A percentile compares a stretch with the other conserved stretches of the same genome.
phyloP scores from a whole-genome alignment of 805 yeast genomes.

The Jamesozyma jinghongensis region DNA sequence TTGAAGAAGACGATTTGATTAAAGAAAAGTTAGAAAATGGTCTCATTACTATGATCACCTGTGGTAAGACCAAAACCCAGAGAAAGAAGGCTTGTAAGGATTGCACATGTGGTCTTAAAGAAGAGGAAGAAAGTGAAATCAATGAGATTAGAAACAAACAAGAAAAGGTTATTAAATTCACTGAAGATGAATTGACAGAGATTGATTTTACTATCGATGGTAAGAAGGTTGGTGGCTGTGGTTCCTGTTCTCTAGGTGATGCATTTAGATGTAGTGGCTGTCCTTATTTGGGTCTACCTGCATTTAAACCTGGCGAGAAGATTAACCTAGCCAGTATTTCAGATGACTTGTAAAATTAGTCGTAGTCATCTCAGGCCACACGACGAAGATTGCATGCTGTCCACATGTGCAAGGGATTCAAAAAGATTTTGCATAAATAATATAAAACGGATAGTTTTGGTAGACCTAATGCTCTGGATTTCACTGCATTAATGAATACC shows the following conservation, averaged over 20 bases:
- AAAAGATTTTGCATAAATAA: neutral
- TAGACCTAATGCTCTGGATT: no score
- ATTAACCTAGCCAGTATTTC: slow-evolving; percentile 66
- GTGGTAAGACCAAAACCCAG: slow-evolving; percentile 25
- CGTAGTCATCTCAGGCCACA: neutral
- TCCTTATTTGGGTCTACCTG: slow-evolving; percentile 94
- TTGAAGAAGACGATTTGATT: slow-evolving; percentile 51
- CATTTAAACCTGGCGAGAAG: slow-evolving; percentile 95
- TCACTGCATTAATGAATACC: no score
- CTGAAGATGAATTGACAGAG: slow-evolving; percentile 66
- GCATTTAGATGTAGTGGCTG: slow-evolving; percentile 98
- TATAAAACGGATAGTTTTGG: neutral
- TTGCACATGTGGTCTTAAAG: slow-evolving; percentile 95
- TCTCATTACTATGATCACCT: slow-evolving; percentile 22
- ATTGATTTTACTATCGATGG: slow-evolving; percentile 95
- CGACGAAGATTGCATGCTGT: neutral
- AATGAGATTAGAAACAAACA: slow-evolving; percentile 22
- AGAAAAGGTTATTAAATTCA: slow-evolving; percentile 37
- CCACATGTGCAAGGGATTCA: neutral
- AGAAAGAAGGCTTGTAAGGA: slow-evolving; percentile 90
- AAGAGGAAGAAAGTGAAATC: slow-evolving; percentile 60
- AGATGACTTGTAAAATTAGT: slow-evolving; percentile 50
- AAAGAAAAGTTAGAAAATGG: slow-evolving; percentile 21
- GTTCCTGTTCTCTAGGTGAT: slow-evolving; percentile 94
- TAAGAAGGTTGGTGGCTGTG: slow-evolving; percentile 88